A percentile compares a stretch with the other conserved stretches of the same genome.
Conservation (phyloP, 2,329 filamentous ascomycete species). For the Penicillium sp. region DNA sequence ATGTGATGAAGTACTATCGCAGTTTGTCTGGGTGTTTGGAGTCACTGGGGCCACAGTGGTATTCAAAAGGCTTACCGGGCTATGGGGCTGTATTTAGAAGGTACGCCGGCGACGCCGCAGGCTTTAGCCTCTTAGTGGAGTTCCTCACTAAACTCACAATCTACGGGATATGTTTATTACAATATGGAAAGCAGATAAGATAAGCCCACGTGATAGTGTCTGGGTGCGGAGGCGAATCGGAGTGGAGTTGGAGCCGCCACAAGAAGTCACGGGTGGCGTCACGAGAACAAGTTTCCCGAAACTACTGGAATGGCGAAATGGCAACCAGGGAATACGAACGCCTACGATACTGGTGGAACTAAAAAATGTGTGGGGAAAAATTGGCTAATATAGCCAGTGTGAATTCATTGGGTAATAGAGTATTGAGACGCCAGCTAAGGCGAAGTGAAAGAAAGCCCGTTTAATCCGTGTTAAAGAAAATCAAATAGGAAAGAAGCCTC, state of each 20-base stretch:
- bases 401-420: constrained; percentile 9
- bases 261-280: not conserved
- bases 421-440: constrained; percentile 2
- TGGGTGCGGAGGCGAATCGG: not conserved
- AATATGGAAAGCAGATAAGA: not conserved
- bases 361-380: not conserved
- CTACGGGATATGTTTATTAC: not conserved
- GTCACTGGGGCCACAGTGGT: no score
- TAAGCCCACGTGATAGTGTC: not conserved
- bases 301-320: not conserved
- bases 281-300: not conserved
- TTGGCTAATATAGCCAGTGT: constrained; percentile 1
- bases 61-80: no score
- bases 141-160: no score
- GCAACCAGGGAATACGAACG: not conserved
- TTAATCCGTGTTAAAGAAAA: not conserved
- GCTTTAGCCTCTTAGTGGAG: no score
- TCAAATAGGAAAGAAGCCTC: constrained; percentile 21
- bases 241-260: not conserved
- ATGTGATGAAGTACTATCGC: not conserved
- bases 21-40: no score
- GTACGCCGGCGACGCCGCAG: no score
- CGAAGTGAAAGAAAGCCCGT: constrained; percentile 9
- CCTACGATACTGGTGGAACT: not conserved
- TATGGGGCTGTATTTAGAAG: no score